phyloP scores from a whole-genome alignment of 305 asterid species.

The Solanum hybrid region DNA sequence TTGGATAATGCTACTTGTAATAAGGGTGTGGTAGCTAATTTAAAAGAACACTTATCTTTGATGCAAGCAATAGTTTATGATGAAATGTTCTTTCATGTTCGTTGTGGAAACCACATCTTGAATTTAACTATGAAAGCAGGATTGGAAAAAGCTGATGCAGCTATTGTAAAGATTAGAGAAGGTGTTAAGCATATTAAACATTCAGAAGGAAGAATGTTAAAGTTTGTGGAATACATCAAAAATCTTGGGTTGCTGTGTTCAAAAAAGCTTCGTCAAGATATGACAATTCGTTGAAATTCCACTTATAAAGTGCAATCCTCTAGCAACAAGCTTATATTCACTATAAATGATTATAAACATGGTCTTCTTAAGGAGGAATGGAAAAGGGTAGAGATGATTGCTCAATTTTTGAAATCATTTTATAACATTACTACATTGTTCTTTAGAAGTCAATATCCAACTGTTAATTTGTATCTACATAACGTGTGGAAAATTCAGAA shows the following conservation, averaged over 20 bases:
- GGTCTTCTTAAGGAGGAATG: not conserved
- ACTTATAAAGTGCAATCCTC: not conserved
- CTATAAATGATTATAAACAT: not conserved
- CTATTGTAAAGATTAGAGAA: too few relatives aligned
- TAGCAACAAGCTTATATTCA: not conserved
- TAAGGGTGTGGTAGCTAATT: not conserved
- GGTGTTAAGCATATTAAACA: not conserved
- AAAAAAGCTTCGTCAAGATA: not conserved
- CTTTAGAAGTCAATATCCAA: not conserved
- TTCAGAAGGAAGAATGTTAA: not conserved
- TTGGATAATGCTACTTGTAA: not conserved
- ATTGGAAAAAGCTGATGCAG: too few relatives aligned
- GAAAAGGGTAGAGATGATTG: not conserved
- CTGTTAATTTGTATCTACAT: not conserved
- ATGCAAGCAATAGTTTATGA: not conserved
- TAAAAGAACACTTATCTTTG: not conserved
- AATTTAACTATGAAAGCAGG: too few relatives aligned
- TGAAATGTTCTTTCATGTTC: not conserved
- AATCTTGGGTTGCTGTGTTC: not conserved
- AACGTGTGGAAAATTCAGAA: not conserved
- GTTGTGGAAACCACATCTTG: not conserved
- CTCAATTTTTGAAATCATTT: not conserved
- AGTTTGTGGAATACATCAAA: not conserved
- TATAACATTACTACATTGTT: not conserved
- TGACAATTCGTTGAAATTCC: not conserved